These are phyloP conservation scores for Arabidopsis suecica DNA, from an alignment of 345 rosid species.

Conservation along the genomic window DNA sequence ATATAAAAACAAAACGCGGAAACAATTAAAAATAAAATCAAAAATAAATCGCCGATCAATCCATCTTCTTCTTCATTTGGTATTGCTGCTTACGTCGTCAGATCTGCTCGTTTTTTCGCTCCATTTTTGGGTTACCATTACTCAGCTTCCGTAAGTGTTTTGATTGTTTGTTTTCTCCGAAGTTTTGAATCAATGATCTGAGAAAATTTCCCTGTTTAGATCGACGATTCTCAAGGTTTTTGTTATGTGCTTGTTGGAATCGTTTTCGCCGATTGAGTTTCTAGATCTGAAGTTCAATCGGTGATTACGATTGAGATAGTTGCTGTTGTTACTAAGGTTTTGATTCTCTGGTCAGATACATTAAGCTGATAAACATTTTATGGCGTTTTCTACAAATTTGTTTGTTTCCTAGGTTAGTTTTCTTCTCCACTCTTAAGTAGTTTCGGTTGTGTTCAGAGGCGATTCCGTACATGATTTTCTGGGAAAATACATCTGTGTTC, in stretches of 20 bases:
- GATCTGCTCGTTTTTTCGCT: constrained; percentile 38
- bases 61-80: constrained; percentile 22
- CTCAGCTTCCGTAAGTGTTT: constrained; percentile 32
- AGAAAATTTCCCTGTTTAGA: background rate
- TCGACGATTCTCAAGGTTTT: constrained; percentile 20
- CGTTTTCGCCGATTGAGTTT: constrained; percentile 16
- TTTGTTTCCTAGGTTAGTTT: background rate
- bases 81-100: constrained; percentile 26
- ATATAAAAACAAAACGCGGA: background rate
- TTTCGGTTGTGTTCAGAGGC: background rate
- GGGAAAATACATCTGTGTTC: background rate
- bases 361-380: constrained; percentile 16
- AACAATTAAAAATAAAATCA: background rate
- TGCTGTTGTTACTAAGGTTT: constrained; percentile 4
- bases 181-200: background rate
- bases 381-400: background rate
- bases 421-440: background rate
- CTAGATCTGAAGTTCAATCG: constrained; percentile 18
- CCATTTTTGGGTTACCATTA: constrained; percentile 12
- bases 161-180: background rate
- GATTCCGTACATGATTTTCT: constrained; percentile 5
- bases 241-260: constrained; percentile 7
- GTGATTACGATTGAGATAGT: background rate
- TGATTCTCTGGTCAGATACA: constrained; percentile 3
- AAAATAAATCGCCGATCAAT: constrained; percentile 33